phyloP scores from a whole-genome alignment of 345 rosid genomes.

The Populus davidiana region DNA sequence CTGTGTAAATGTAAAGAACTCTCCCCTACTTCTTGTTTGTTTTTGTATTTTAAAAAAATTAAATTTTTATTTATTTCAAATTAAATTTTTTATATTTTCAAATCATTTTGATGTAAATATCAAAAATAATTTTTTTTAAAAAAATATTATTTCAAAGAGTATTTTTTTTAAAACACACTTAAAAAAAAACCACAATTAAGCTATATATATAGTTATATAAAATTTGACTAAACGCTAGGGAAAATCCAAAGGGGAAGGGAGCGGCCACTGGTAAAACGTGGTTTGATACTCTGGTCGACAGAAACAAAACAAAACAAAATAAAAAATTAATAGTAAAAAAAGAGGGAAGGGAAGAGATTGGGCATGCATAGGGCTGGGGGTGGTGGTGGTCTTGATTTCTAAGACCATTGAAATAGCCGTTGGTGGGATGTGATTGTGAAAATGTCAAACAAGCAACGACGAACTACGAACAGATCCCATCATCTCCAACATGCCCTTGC shows the following conservation, averaged over 20 bases:
- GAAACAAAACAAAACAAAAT: not conserved
- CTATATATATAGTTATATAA: too few species aligned
- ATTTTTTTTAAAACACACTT: too few species aligned
- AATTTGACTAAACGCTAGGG: too few species aligned
- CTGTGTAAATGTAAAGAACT: too few species aligned
- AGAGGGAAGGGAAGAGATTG: not conserved
- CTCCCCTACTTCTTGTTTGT: too few species aligned
- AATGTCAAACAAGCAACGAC: conserved; percentile 76
- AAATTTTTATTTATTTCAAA: too few species aligned
- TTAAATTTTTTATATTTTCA: too few species aligned
- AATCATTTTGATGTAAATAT: too few species aligned
- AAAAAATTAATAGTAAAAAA: not conserved
- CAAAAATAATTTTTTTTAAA: too few species aligned
- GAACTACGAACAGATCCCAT: conserved; percentile 26
- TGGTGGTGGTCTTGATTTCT: not conserved
- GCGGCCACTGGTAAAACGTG: not conserved
- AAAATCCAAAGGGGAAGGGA: not conserved
- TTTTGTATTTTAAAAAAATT: too few species aligned
- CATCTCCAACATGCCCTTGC: conserved; percentile 22
- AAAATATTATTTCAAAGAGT: too few species aligned
- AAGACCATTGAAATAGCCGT: conserved; percentile 37
- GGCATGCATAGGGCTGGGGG: not conserved
- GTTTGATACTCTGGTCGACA: not conserved
- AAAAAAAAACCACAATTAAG: too few species aligned
- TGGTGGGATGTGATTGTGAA: conserved; percentile 28